Conservation (phyloP, 768 basidiomycete genomes). For the Mycena galopus region DNA sequence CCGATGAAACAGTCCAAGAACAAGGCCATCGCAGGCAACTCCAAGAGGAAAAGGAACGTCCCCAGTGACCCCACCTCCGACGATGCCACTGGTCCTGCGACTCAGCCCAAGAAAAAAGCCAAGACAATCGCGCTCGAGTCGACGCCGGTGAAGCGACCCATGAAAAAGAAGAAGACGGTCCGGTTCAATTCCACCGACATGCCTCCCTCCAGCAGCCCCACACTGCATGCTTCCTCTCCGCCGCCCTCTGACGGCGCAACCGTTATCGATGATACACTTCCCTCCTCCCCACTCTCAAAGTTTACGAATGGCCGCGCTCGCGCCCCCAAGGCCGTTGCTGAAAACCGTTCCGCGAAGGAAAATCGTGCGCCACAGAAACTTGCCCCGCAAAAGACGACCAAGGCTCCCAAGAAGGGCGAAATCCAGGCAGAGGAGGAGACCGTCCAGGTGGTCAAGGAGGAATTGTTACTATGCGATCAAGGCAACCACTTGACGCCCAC, state of each 20-base stretch:
- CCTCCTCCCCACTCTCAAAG: conserved; percentile 10
- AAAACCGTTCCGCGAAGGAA: not conserved
- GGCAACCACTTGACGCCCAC: conserved; percentile 1
- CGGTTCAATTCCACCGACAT: not conserved
- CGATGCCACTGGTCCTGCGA: not conserved
- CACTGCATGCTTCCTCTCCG: conserved; percentile 20
- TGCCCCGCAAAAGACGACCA: not conserved
- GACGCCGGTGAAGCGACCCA: not conserved
- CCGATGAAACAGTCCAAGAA: conserved; percentile 4
- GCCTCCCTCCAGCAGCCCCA: conserved; percentile 32
- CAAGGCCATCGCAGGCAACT: not conserved
- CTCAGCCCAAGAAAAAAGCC: conserved; percentile 6
- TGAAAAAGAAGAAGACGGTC: conserved; percentile 14
- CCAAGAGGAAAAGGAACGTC: conserved; percentile 8
- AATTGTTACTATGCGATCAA: conserved; percentile 14
- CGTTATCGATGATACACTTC: not conserved
- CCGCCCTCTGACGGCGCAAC: conserved; percentile 25
- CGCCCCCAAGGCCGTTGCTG: not conserved
- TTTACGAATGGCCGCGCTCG: not conserved
- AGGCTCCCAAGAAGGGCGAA: not conserved
- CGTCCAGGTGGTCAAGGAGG: not conserved
- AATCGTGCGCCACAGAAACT: conserved; percentile 1
- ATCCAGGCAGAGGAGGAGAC: not conserved
- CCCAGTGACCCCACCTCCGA: not conserved
- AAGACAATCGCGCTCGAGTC: not conserved